Base-by-base conservation (phyloP, 768 basidiomycete genomes). In the Tricholoma furcatifolium region DNA sequence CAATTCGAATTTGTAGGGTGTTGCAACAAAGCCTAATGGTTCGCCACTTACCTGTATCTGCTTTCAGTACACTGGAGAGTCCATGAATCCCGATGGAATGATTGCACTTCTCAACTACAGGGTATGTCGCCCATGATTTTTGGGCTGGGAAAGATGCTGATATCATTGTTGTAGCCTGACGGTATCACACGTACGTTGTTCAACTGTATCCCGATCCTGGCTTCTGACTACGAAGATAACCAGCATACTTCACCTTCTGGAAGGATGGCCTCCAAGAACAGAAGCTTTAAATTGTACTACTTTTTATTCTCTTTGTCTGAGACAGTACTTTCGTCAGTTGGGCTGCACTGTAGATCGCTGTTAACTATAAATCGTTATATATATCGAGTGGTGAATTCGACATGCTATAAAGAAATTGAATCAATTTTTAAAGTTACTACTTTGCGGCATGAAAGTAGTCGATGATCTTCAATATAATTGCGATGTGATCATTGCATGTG, bases 191-290 rank as follows among this genome's bases (percentile, higher is more conserved):
- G 91, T 92, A 69, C 67, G 87, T 78, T 17, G 35, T 36, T 20
- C 42, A 55, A 27, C 17, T 31, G 14, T 20, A 41, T 32, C 18
- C n/a, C 14, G 21, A 6, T 21, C 1, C 4, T 40, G 18, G 20
- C 6, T 24, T 43, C 50, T 17, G 20, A 38, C 38, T 36, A 27
- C 58, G 6, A 46, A 55, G 55, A 51, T 51, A 59, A 55, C 50
- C 60, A 88, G 92, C 93, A 46, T 95, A 90, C 69, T 83, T 96
- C 71, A 94, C 87, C 30, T 91, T 95, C 80, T 98, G 95, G 95
- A 96, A 90, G 74, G 83, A 98, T 72, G 96, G 97, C 35, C 70
- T 94, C 60, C 92, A 94, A 74, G 79, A 84, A 69, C 65, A 80
- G 54, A 93, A 93, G 70, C 77, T 85, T 57, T 93, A 67, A 65